Evolutionary conservation across 2,329 filamentous ascomycete genomes (phyloP).

Genomic region (Colletotrichum phormii): DNA sequence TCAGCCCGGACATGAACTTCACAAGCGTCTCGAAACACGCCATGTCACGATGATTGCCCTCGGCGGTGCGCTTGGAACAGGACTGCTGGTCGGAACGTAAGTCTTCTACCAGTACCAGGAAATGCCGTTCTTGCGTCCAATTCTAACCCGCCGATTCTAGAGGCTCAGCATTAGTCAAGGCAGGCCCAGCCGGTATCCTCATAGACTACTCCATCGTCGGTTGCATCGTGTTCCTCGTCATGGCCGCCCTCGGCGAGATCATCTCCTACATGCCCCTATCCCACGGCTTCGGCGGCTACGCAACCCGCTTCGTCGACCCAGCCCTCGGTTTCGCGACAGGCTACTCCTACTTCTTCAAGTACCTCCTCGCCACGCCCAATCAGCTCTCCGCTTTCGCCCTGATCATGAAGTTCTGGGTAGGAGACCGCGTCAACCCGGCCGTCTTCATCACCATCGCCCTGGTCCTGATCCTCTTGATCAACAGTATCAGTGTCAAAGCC

Average conservation of each 20-base stretch:
- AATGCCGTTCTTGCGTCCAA: background rate
- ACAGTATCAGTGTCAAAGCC: slow-evolving; percentile 57
- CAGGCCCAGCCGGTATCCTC: slow-evolving; percentile 55
- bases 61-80: slow-evolving; percentile 51
- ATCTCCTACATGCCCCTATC: slow-evolving; percentile 44
- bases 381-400: slow-evolving; percentile 53
- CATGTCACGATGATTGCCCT: slow-evolving; percentile 52
- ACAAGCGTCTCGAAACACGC: slow-evolving; percentile 42
- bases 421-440: slow-evolving; percentile 23
- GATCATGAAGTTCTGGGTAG: slow-evolving; percentile 33
- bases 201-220: slow-evolving; percentile 56
- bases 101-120: background rate
- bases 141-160: background rate
- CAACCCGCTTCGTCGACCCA: slow-evolving; percentile 69
- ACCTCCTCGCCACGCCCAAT: slow-evolving; percentile 45
- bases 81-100: slow-evolving; percentile 61
- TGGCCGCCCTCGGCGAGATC: slow-evolving; percentile 55
- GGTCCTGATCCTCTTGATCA: slow-evolving; percentile 51
- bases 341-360: slow-evolving; percentile 32
- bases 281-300: slow-evolving; percentile 72
- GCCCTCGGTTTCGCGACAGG: slow-evolving; percentile 28
- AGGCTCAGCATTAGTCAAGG: no score
- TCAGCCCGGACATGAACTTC: slow-evolving; percentile 19
- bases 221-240: slow-evolving; percentile 66
- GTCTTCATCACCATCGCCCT: slow-evolving; percentile 32